phyloP scores from a whole-genome alignment of 2,329 filamentous ascomycete species.

The Capronia coronata region DNA sequence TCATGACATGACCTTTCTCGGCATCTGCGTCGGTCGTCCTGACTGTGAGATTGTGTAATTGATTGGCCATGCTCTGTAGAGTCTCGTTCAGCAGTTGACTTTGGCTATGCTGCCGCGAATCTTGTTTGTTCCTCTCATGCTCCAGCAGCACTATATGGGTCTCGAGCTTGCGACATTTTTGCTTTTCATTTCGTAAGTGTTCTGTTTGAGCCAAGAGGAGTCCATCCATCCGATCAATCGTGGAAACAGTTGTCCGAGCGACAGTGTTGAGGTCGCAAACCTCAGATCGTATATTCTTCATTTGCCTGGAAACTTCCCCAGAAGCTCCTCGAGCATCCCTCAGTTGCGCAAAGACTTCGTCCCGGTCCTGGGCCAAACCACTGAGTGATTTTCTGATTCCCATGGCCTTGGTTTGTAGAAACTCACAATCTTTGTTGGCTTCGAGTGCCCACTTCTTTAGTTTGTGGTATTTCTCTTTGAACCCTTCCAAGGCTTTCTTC shows the following conservation, averaged over 20 bases:
- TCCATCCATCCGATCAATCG: slow-evolving; percentile 4
- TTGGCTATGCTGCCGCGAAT: background rate
- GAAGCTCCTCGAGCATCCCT: slow-evolving; percentile 1
- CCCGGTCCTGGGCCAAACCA: slow-evolving; percentile 9
- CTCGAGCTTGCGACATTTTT: slow-evolving; percentile 17
- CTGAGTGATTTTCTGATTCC: slow-evolving; percentile 3
- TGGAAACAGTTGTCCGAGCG: background rate
- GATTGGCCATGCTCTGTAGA: background rate
- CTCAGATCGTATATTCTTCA: slow-evolving; percentile 6
- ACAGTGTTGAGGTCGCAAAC: slow-evolving; percentile 8
- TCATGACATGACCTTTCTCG: background rate
- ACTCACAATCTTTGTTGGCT: slow-evolving; percentile 20
- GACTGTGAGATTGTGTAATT: background rate
- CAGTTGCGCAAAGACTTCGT: slow-evolving; percentile 11
- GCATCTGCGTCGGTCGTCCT: background rate
- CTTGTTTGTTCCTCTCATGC: slow-evolving; percentile 12
- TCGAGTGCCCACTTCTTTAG: slow-evolving; percentile 26
- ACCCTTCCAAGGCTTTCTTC: slow-evolving; percentile 1
- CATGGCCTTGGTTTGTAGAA: slow-evolving; percentile 11
- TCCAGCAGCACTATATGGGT: slow-evolving; percentile 16
- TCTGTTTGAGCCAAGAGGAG: slow-evolving; percentile 3
- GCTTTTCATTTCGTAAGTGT: slow-evolving; percentile 12
- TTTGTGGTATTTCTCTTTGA: slow-evolving; percentile 24
- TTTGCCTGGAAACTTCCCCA: background rate
- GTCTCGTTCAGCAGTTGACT: background rate